These are phyloP conservation scores for Penicillium malachiteum DNA, from an alignment of 495 filamentous ascomycete species.

Conservation along the genomic window DNA sequence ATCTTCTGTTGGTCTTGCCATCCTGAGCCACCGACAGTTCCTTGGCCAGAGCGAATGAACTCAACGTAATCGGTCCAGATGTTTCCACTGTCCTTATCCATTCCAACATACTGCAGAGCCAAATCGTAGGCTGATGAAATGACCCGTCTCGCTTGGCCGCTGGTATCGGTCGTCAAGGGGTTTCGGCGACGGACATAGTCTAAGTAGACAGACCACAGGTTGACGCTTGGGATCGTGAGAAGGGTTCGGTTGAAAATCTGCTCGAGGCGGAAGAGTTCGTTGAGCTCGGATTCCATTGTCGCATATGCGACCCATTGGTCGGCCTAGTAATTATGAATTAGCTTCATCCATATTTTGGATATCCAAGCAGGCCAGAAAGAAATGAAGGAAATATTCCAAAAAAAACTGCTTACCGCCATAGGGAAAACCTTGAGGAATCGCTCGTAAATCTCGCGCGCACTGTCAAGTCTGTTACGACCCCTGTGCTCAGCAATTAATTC, in stretches of 20 bases:
- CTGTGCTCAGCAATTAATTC: conserved; percentile 82
- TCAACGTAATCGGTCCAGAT: conserved; percentile 93
- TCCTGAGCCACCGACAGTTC: conserved; percentile 73
- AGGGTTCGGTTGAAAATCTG: conserved; percentile 76
- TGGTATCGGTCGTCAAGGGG: conserved; percentile 76
- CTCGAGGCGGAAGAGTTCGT: conserved; percentile 75
- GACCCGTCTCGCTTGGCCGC: conserved; percentile 68
- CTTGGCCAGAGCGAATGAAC: conserved; percentile 84
- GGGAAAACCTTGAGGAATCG: conserved; percentile 86
- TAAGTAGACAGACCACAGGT: conserved; percentile 90
- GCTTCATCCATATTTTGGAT: background rate
- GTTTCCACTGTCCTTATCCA: conserved; percentile 86
- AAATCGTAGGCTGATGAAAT: conserved; percentile 86
- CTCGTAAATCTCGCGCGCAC: conserved; percentile 77
- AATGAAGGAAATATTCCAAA: background rate
- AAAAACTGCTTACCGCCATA: conserved; percentile 71
- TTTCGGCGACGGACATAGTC: conserved; percentile 92
- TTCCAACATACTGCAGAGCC: conserved; percentile 82
- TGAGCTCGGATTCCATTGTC: conserved; percentile 80
- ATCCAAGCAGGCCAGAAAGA: background rate
- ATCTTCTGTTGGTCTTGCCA: conserved; percentile 99
- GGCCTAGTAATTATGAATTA: conserved; percentile 55
- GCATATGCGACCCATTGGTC: conserved; percentile 85
- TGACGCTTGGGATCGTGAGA: conserved; percentile 69
- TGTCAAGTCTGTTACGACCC: conserved; percentile 75